Evolutionary conservation across 106 monocot genomes (phyloP).

Genomic region (Platanthera zijinensis): DNA sequence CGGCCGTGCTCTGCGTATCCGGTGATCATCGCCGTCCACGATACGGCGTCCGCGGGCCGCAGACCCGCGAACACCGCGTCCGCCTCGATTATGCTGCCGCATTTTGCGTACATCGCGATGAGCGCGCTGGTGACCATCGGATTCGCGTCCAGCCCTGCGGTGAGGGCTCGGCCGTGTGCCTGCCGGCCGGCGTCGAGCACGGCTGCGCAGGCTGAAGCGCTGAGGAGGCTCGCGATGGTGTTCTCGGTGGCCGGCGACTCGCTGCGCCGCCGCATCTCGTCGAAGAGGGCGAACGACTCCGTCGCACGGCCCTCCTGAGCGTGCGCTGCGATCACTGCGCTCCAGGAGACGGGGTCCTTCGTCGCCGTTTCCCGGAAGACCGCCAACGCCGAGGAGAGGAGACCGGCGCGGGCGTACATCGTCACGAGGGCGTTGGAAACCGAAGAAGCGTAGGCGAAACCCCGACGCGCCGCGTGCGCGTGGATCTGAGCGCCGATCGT

Average conservation of each 20-base stretch:
- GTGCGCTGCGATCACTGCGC: conserved; percentile 57
- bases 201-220: conserved; percentile 43
- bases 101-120: conserved; percentile 74
- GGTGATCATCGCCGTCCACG: conserved; percentile 86
- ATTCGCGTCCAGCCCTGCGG: conserved; percentile 33
- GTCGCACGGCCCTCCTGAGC: conserved; percentile 36
- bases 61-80: conserved; percentile 17
- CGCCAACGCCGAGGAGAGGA: conserved; percentile 24
- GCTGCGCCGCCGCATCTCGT: conserved; percentile 26
- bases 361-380: conserved; percentile 34
- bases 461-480: conserved; percentile 18
- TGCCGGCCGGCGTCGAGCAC: conserved; percentile 56
- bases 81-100: conserved; percentile 56
- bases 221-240: conserved; percentile 56
- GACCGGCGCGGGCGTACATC: conserved; percentile 46
- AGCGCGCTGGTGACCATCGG: conserved; percentile 52
- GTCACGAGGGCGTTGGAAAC: conserved; percentile 64
- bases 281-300: conserved; percentile 40
- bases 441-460: conserved; percentile 27
- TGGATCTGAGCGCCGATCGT: conserved; percentile 64
- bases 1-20: conserved; percentile 80
- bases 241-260: conserved; percentile 46
- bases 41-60: conserved; percentile 27
- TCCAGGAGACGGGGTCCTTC: conserved; percentile 76
- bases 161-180: conserved; percentile 35